Conservation (phyloP, 1,139 yeast genomes). For the Suhomyces atakaporum region DNA sequence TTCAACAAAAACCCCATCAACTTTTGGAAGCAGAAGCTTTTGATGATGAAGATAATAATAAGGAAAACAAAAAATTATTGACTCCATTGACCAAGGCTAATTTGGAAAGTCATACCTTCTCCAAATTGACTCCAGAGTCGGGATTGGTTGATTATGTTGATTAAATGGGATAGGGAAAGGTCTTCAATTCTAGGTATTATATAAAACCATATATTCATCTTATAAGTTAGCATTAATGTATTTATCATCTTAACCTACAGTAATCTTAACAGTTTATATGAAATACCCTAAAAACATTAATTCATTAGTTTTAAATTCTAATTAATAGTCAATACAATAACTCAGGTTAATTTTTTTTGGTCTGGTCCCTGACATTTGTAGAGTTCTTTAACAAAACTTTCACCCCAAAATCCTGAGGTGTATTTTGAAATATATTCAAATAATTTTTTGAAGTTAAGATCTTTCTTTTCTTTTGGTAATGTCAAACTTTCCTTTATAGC, state of each 20-base stretch:
- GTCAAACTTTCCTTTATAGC: slow-evolving; percentile 88
- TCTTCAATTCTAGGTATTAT: slow-evolving; percentile 2
- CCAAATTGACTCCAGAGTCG: slow-evolving; percentile 18
- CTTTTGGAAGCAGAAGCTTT: slow-evolving; percentile 6
- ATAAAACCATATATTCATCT: background rate
- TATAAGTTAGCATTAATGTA: background rate
- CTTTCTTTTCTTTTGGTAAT: slow-evolving; percentile 76
- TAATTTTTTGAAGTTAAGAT: slow-evolving; percentile 75
- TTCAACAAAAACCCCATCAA: slow-evolving; percentile 5
- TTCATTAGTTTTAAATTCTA: too few species aligned
- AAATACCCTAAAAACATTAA: too few species aligned
- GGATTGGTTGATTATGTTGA: slow-evolving; percentile 32
- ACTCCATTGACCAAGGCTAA: slow-evolving; percentile 37
- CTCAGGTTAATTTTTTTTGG: background rate
- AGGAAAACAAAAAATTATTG: slow-evolving; percentile 18
- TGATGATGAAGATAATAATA: slow-evolving; percentile 16
- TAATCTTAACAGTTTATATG: too few species aligned
- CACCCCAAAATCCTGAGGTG: slow-evolving; percentile 97
- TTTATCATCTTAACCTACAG: background rate
- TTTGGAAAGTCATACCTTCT: slow-evolving; percentile 32
- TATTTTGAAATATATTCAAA: slow-evolving; percentile 87
- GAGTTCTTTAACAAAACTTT: slow-evolving; percentile 87
- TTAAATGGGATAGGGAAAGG: slow-evolving; percentile 10
- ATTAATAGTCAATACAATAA: too few species aligned
- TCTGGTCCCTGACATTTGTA: slow-evolving; percentile 35